Base-by-base conservation (phyloP, 129 eudicot genomes). In the Tanacetum coccineum region DNA sequence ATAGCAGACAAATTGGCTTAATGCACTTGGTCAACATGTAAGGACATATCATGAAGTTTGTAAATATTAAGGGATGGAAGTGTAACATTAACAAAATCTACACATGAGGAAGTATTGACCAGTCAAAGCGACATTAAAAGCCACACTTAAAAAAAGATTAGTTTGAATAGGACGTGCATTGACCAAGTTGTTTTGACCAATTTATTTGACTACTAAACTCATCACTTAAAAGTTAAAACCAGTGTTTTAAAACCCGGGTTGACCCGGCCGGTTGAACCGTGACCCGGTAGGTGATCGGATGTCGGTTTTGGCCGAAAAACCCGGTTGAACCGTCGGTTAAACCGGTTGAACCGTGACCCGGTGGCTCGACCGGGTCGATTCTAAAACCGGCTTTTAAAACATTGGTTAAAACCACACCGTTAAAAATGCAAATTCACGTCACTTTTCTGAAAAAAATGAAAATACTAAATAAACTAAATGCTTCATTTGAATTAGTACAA, bases 101-200 rank as follows among this genome's bases (percentile, higher is more conserved):
- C 70, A 75, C 79, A 60, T 68, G 82, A 66, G 50, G 28, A 32
- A 76, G 72, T 13, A 74, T 76, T 83, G 89, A 85, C 89, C 89
- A 63, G 93, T 88, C 96, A 85, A 88, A 83, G 49, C 66, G 53
- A 74, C 81, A 81, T 72, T 82, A 62, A 80, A 84, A 77, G 87
- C 67, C 13, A 47, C 69, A 54, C 51, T 40, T 63, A 78, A 53
- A 57, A n/a, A 78, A 71, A 74, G 84, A 62, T 81, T 64, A 76
- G 77, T 81, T 79, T 77, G 95, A 84, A 81, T 40, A 78, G 30
- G 89, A 76, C 89, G 67, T 78, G 84, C 78, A 56, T 78, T 80
- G 84, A 82, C 91, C 68, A 64, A 63, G 10, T 36, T 28, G 20
- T 75, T 57, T 62, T 68, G 72, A 68, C 68, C 70, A 59, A 58